Evolutionary conservation across 208 protist species (phyloP).

Genomic region (Kentomonas sorsogonicus): DNA sequence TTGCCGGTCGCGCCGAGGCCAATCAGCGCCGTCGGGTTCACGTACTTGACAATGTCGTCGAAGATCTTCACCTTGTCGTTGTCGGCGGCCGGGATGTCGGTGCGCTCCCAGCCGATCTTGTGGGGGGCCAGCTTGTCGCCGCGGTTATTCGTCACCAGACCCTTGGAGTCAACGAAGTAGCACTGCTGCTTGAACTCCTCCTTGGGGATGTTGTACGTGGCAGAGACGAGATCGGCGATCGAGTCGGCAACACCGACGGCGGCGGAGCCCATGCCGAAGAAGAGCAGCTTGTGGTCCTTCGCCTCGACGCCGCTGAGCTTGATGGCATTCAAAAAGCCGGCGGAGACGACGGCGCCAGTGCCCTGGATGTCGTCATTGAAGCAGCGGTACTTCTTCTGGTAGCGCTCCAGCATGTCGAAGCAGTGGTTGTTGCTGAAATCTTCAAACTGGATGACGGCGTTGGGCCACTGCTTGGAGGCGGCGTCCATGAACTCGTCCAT

Average conservation of each 20-base stretch:
- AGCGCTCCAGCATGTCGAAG: conserved; percentile 83
- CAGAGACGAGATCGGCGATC: conserved; percentile 50
- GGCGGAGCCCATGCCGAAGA: conserved; percentile 88
- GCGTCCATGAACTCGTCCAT: conserved; percentile 80
- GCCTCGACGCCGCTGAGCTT: conserved; percentile 21
- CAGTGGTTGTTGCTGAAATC: conserved; percentile 88
- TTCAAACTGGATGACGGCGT: conserved; percentile 83
- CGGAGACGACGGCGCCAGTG: conserved; percentile 86
- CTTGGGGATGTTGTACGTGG: conserved; percentile 16
- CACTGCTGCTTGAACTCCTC: conserved; percentile 67
- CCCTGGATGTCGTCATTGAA: conserved; percentile 97
- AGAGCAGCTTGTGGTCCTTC: conserved; percentile 31
- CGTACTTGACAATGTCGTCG: conserved; percentile 45
- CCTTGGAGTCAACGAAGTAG: conserved; percentile 83
- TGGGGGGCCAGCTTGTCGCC: conserved; percentile 55
- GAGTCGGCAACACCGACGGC: conserved; percentile 85
- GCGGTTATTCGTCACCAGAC: conserved; percentile 61
- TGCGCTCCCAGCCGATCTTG: conserved; percentile 69
- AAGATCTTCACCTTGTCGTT: conserved; percentile 31
- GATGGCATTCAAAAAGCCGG: conserved; percentile 74
- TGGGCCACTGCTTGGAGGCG: conserved; percentile 59
- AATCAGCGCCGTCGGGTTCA: conserved; percentile 91
- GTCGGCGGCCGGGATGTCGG: conserved; percentile 39
- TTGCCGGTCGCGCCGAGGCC: conserved; percentile 81
- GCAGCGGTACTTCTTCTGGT: conserved; percentile 66